These are phyloP conservation scores for Vanrija humicola DNA, from an alignment of 1,284 basidiomycete species.

Conservation along the genomic window DNA sequence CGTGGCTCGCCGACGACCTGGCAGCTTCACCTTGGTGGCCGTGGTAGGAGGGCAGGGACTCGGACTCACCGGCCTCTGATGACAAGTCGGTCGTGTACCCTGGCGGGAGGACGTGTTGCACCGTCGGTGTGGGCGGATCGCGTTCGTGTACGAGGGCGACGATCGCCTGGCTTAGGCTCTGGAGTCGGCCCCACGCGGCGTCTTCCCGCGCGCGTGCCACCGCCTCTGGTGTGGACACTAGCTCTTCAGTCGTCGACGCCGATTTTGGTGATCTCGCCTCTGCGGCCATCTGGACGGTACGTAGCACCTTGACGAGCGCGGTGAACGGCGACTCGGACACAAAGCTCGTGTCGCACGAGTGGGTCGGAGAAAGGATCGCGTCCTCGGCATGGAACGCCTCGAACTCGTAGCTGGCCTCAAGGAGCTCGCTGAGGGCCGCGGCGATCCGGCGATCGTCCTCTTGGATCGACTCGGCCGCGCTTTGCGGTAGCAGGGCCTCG, in stretches of 20 bases:
- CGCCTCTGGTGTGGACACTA: neutral
- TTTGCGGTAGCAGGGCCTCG: slow-evolving; percentile 18
- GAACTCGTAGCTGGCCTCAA: slow-evolving; percentile 40
- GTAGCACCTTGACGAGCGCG: slow-evolving; percentile 6
- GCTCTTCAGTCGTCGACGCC: neutral
- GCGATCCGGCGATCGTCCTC: slow-evolving; percentile 24
- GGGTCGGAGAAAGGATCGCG: slow-evolving; percentile 6
- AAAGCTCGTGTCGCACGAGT: no score
- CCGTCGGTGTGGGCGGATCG: neutral
- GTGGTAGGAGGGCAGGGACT: slow-evolving; percentile 9
- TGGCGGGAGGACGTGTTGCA: neutral
- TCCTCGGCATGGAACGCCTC: slow-evolving; percentile 27
- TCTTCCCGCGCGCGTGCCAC: slow-evolving; percentile 29
- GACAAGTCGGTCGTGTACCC: neutral
- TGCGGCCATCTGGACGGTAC: slow-evolving; percentile 1
- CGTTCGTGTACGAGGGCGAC: slow-evolving; percentile 19
- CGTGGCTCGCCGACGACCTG: neutral
- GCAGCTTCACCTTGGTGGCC: slow-evolving; percentile 1
- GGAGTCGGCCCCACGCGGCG: slow-evolving; percentile 32
- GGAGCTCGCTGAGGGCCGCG: slow-evolving; percentile 28
- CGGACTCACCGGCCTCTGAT: slow-evolving; percentile 1
- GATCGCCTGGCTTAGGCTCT: slow-evolving; percentile 25
- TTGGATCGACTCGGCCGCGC: neutral
- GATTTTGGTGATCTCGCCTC: neutral
- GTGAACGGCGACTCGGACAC: slow-evolving; percentile 5